These are phyloP conservation scores for Naumovozyma castellii DNA, from an alignment of 805 yeast species.

Conservation along the genomic window DNA sequence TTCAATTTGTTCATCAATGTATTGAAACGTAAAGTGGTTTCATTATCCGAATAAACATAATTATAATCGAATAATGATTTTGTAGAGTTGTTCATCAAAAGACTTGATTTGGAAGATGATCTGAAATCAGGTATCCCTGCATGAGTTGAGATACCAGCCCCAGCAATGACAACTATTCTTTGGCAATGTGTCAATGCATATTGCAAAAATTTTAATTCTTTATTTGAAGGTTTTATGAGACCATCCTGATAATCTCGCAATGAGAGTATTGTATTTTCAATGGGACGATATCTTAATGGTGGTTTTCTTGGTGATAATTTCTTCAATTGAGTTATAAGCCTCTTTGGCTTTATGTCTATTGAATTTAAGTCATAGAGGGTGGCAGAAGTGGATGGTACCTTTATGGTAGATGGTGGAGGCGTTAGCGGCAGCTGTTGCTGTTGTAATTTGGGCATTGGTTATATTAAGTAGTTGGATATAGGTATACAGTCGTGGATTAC, in stretches of 20 bases:
- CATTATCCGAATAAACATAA: slow-evolving; percentile 56
- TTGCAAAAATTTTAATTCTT: slow-evolving; percentile 38
- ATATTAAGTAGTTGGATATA: too few relatives aligned
- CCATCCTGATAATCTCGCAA: slow-evolving; percentile 20
- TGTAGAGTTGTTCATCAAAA: slow-evolving; percentile 37
- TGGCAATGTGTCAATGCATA: slow-evolving; percentile 47
- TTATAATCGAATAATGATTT: slow-evolving; percentile 68
- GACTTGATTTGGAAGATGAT: slow-evolving; percentile 52
- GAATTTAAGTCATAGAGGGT: not conserved
- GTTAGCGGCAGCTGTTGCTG: slow-evolving; percentile 11
- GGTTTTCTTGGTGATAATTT: slow-evolving; percentile 29
- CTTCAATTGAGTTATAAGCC: slow-evolving; percentile 14
- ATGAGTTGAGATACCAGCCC: slow-evolving; percentile 86
- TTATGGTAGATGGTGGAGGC: slow-evolving; percentile 12
- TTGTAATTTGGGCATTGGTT: not conserved
- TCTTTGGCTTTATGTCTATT: slow-evolving; percentile 11
- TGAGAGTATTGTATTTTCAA: slow-evolving; percentile 36
- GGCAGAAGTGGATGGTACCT: not conserved
- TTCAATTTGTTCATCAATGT: slow-evolving; percentile 60
- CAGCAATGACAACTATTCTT: slow-evolving; percentile 58
- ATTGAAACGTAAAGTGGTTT: slow-evolving; percentile 58
- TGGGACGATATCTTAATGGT: slow-evolving; percentile 38
- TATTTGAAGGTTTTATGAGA: not conserved
- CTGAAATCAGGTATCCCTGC: slow-evolving; percentile 89
- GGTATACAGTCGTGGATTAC: too few relatives aligned